Percentiles rank a stretch among this genome's conserved stretches.
Conservation (phyloP, 2,329 filamentous ascomycete species). For the Scytalidium lignicola region DNA sequence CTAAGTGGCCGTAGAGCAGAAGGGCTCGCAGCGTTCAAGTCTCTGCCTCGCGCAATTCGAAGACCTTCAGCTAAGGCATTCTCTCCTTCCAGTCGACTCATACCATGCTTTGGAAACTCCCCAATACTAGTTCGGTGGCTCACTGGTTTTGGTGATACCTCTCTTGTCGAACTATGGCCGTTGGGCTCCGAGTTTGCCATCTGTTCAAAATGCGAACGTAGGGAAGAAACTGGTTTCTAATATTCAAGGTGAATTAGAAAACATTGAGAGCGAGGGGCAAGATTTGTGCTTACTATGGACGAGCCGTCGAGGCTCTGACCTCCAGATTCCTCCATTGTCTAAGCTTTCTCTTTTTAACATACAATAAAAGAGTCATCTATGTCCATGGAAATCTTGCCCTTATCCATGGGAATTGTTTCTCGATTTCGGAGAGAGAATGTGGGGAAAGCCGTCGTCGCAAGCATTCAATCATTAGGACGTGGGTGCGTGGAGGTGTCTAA, state of each 20-base stretch:
- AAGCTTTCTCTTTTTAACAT: background rate
- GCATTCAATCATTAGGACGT: background rate
- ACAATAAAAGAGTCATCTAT: background rate
- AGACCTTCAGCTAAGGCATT: conserved; percentile 11
- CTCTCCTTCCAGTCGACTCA: conserved; percentile 13
- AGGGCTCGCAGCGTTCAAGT: conserved; percentile 15
- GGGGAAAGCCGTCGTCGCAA: background rate
- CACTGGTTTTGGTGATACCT: conserved; percentile 21
- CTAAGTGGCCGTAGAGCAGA: conserved; percentile 18
- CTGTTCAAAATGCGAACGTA: conserved; percentile 77
- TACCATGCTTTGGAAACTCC: conserved; percentile 11
- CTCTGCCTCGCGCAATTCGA: conserved; percentile 18
- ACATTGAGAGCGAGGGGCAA: conserved; percentile 2
- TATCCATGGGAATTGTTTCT: background rate
- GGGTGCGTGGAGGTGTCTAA: background rate
- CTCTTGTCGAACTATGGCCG: conserved; percentile 20
- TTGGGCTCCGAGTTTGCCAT: conserved; percentile 50
- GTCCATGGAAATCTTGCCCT: background rate
- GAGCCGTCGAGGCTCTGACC: conserved; percentile 67
- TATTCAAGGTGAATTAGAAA: conserved; percentile 9
- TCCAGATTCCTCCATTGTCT: conserved; percentile 38
- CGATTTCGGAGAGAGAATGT: background rate
- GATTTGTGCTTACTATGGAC: conserved; percentile 56
- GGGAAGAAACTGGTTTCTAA: conserved; percentile 75
- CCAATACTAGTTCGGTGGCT: conserved; percentile 11